phyloP scores from a whole-genome alignment of 164 flowering plant genomes.

The Chimonanthus salicifolius region DNA sequence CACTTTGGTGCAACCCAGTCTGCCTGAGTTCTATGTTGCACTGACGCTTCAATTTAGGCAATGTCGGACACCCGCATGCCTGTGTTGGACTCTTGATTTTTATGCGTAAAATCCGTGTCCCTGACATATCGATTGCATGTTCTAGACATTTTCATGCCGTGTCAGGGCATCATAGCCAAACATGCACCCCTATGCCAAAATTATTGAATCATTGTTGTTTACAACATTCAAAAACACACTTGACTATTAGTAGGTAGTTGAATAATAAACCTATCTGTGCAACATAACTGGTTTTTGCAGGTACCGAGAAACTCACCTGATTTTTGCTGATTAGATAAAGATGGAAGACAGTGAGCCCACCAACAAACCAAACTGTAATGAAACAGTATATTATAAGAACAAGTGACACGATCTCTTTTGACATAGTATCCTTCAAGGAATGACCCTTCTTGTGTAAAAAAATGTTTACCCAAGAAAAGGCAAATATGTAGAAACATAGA shows the following conservation, averaged over 20 bases:
- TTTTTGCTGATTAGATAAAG: conserved; percentile 77
- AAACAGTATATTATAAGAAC: conserved; percentile 83
- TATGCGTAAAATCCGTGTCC: too few relatives aligned
- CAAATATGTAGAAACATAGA: conserved; percentile 67
- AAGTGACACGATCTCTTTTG: conserved; percentile 45
- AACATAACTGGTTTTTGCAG: not conserved
- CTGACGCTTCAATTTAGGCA: too few relatives aligned
- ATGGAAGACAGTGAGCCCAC: conserved; percentile 87
- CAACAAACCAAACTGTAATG: conserved; percentile 91
- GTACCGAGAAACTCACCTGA: conserved; percentile 48
- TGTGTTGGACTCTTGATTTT: too few relatives aligned
- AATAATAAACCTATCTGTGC: not conserved
- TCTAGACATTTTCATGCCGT: too few relatives aligned
- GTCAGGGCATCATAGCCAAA: too few relatives aligned
- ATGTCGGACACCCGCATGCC: too few relatives aligned
- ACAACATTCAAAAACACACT: not conserved
- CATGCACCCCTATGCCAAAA: not conserved
- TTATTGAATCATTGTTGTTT: not conserved
- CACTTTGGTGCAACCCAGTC: too few relatives aligned
- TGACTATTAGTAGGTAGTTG: too few relatives aligned
- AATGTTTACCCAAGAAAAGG: conserved; percentile 57
- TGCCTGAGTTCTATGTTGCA: too few relatives aligned
- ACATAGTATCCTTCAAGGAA: conserved; percentile 37
- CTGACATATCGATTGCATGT: too few relatives aligned
- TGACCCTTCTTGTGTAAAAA: conserved; percentile 15